Evolutionary conservation across 768 basidiomycete species (phyloP).

Genomic region (Tylopilus intermedius): DNA sequence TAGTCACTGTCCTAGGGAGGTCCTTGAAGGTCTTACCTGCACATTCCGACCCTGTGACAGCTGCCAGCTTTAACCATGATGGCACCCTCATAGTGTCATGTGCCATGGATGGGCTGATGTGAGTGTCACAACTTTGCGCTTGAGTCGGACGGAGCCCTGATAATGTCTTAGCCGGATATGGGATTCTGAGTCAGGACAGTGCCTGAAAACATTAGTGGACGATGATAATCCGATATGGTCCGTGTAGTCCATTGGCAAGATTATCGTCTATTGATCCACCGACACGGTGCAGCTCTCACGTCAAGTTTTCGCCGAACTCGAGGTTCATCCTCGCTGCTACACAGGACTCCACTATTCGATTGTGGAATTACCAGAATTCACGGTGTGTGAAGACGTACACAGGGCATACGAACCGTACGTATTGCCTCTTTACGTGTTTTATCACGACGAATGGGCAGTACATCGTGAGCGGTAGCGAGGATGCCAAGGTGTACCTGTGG

Average conservation of each 20-base stretch:
- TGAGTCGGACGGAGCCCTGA: conserved; percentile 3
- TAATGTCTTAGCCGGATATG: conserved; percentile 75
- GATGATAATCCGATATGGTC: conserved; percentile 94
- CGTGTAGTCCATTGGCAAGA: conserved; percentile 11
- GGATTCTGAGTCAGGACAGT: conserved; percentile 97
- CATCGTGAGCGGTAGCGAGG: conserved; percentile 87
- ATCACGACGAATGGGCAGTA: conserved; percentile 54
- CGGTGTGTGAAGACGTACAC: conserved; percentile 90
- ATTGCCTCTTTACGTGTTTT: conserved; percentile 71
- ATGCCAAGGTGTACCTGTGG: conserved; percentile 84
- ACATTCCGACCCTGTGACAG: conserved; percentile 95
- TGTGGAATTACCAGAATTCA: conserved; percentile 92
- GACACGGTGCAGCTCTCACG: conserved; percentile 59
- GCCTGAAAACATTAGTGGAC: conserved; percentile 93
- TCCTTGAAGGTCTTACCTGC: conserved; percentile 87
- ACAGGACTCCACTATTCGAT: conserved; percentile 87
- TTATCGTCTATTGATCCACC: conserved; percentile 6
- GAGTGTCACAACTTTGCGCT: conserved; percentile 25
- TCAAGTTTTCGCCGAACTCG: conserved; percentile 89
- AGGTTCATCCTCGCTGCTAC: conserved; percentile 86
- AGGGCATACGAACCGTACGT: conserved; percentile 83
- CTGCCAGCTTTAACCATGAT: conserved; percentile 90
- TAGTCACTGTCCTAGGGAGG: conserved; percentile 47
- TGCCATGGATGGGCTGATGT: conserved; percentile 98
- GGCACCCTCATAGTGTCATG: conserved; percentile 93